phyloP scores from a whole-genome alignment of 2,329 filamentous ascomycete genomes.

The Cryphonectria radicalis region DNA sequence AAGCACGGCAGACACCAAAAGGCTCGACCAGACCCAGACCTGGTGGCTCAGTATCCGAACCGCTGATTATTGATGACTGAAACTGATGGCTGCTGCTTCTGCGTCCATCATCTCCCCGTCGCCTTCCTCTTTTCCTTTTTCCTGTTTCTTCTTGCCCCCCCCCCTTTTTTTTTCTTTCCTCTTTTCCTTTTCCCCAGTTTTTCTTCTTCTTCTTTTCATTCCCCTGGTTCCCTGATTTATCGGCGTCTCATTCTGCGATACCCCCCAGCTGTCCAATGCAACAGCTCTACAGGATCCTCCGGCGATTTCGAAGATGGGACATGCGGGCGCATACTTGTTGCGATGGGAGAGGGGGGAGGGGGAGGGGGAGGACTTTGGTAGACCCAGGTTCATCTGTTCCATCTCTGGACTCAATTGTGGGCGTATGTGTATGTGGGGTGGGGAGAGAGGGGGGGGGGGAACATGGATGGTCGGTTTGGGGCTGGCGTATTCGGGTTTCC shows the following conservation, averaged over 20 bases:
- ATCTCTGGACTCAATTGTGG: neutral
- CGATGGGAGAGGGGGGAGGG: neutral
- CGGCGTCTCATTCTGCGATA: neutral
- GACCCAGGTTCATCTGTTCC: neutral
- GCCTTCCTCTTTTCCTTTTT: neutral
- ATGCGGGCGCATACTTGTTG: neutral
- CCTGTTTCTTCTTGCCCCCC: neutral
- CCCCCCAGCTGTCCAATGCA: constrained; percentile 1
- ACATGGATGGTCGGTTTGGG: neutral
- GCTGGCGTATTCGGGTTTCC: neutral
- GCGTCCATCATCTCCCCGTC: too few species aligned
- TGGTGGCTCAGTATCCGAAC: constrained; percentile 8
- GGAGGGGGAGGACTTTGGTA: neutral
- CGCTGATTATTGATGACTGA: constrained; percentile 16
- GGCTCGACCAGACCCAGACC: neutral
- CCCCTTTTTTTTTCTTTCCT: neutral
- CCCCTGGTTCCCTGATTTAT: neutral
- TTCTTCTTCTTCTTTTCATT: neutral
- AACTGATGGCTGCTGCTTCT: neutral
- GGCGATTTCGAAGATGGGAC: neutral
- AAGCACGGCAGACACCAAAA: neutral
- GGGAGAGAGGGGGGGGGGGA: neutral
- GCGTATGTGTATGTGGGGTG: neutral
- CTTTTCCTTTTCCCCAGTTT: neutral
- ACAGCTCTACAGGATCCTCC: neutral